phyloP scores from a whole-genome alignment of 192 early-diverging fungal genomes.

The Anaeromyces robustus region DNA sequence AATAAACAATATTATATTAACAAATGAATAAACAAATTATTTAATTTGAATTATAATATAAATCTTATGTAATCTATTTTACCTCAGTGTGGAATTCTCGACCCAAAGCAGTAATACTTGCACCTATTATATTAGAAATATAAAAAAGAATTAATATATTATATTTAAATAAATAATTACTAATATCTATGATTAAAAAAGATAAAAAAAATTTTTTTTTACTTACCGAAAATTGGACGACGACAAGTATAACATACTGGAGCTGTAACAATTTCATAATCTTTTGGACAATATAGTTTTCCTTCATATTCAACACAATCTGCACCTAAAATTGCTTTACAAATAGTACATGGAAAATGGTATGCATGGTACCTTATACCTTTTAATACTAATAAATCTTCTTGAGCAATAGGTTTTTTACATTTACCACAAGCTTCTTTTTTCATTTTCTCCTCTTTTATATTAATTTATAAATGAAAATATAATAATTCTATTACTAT shows the following conservation, averaged over 20 bases:
- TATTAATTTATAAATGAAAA: too few relatives aligned
- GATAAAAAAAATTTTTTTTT: too few relatives aligned
- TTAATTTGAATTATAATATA: too few relatives aligned
- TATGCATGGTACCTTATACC: slow-evolving; percentile 18
- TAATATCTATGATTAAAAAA: too few relatives aligned
- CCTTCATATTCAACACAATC: slow-evolving; percentile 23
- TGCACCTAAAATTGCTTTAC: slow-evolving; percentile 12
- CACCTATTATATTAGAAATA: neutral
- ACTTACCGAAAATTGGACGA: slow-evolving; percentile 17
- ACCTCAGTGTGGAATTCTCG: slow-evolving; percentile 30
- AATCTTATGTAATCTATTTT: neutral
- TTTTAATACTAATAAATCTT: slow-evolving; percentile 6
- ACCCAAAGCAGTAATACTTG: slow-evolving; percentile 18
- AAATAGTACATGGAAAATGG: slow-evolving; percentile 26
- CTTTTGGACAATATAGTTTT: slow-evolving; percentile 26
- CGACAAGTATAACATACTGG: slow-evolving; percentile 20
- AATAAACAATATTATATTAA: slow-evolving; percentile 2
- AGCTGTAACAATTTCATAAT: slow-evolving; percentile 14
- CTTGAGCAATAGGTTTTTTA: neutral
- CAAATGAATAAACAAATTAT: too few relatives aligned
- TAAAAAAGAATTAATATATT: neutral
- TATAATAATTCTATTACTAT: too few relatives aligned
- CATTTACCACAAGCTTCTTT: neutral
- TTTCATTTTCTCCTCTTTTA: neutral
- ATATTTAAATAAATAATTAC: too few relatives aligned